phyloP scores from a whole-genome alignment of 164 flowering plant genomes.

The Dillenia turbinata region DNA sequence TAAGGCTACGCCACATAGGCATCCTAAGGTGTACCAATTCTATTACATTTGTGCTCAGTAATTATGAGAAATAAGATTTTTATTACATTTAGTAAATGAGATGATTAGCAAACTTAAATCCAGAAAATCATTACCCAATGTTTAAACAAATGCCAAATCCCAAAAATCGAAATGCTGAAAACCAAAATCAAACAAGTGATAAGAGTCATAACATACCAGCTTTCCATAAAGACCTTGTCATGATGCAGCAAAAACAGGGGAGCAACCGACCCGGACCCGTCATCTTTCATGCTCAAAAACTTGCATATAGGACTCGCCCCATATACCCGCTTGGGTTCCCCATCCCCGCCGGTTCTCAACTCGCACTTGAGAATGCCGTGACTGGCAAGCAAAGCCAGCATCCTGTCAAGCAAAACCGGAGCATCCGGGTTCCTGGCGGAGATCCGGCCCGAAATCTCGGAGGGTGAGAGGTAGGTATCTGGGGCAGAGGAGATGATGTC shows the following conservation, averaged over 20 bases:
- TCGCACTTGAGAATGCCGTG: conserved; percentile 15
- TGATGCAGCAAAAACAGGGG: conserved; percentile 13
- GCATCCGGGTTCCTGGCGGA: conserved; percentile 19
- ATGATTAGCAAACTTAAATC: neutral
- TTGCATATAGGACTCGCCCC: conserved; percentile 22
- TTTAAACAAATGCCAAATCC: neutral
- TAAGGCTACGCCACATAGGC: too few relatives aligned
- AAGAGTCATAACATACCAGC: conserved; percentile 5
- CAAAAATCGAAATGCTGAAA: neutral
- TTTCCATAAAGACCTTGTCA: conserved; percentile 16
- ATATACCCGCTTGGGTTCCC: conserved; percentile 14
- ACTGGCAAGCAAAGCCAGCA: conserved; percentile 20
- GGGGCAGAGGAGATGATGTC: conserved; percentile 11
- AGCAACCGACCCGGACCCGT: conserved; percentile 13
- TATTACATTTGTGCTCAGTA: neutral
- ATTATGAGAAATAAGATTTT: too few relatives aligned
- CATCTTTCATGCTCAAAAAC: conserved; percentile 9
- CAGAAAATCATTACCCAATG: too few relatives aligned
- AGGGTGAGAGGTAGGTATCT: conserved; percentile 12
- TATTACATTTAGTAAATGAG: neutral
- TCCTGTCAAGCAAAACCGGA: conserved; percentile 17
- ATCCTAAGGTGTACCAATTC: neutral
- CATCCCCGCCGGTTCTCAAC: conserved; percentile 4
- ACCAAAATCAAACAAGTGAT: neutral
- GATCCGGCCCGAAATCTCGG: conserved; percentile 14